Evolutionary conservation across 805 yeast genomes (phyloP).

Genomic region (Candida mattraensis): DNA sequence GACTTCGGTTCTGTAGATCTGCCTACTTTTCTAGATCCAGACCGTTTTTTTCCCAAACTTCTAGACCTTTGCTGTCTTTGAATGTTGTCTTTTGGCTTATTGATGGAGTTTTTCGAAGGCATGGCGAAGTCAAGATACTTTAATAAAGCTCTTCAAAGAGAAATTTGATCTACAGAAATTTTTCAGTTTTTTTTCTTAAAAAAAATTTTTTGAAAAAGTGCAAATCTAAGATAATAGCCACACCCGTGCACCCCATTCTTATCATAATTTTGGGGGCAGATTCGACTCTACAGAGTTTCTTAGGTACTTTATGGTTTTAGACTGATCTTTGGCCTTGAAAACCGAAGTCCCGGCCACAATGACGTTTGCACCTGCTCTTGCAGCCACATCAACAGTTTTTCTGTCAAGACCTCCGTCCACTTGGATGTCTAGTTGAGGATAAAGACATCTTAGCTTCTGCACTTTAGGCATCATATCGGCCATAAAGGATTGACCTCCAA

Average conservation of each 20-base stretch:
- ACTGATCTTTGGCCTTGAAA: conserved; percentile 79
- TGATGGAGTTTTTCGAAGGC: conserved; percentile 83
- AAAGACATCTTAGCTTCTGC: conserved; percentile 64
- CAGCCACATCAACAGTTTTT: conserved; percentile 82
- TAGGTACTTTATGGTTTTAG: conserved; percentile 66
- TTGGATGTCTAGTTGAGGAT: conserved; percentile 82
- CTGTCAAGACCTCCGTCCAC: conserved; percentile 96
- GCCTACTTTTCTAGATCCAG: conserved; percentile 29
- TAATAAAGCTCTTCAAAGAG: not conserved
- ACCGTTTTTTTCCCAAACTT: conserved; percentile 54
- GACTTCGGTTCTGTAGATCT: conserved; percentile 19
- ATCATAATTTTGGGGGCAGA: too few species aligned
- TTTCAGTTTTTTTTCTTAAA: conserved; percentile 3
- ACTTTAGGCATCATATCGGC: conserved; percentile 96
- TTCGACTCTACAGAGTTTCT: conserved; percentile 54
- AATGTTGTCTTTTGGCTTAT: conserved; percentile 69
- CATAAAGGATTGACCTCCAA: conserved; percentile 98
- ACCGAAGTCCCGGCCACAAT: conserved; percentile 97
- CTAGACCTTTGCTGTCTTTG: conserved; percentile 50
- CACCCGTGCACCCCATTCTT: not conserved
- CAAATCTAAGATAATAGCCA: conserved; percentile 20
- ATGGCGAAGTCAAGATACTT: conserved; percentile 33
- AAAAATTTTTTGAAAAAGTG: conserved; percentile 4
- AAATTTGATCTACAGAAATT: conserved; percentile 4
- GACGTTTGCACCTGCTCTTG: conserved; percentile 97